These are phyloP conservation scores for Reticulascus tulasneorum DNA, from an alignment of 2,329 filamentous ascomycete species.

Conservation along the genomic window DNA sequence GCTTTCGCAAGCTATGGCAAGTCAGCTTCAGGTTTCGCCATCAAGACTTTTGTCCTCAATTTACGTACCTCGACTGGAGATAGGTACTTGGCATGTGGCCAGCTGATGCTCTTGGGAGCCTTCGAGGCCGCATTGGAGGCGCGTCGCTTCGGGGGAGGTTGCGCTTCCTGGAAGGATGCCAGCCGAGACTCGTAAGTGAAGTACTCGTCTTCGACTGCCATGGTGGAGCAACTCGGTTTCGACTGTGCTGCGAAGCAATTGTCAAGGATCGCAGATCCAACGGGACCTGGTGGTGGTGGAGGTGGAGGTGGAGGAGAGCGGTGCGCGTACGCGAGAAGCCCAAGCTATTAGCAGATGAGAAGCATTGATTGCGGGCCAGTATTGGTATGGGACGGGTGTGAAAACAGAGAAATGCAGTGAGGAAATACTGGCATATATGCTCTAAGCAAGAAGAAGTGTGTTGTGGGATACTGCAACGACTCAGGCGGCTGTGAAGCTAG, in stretches of 20 bases:
- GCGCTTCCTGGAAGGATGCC: conserved; percentile 68
- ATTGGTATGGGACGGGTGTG: not conserved
- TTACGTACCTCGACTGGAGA: conserved; percentile 54
- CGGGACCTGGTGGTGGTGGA: conserved; percentile 1
- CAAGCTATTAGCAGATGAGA: conserved; percentile 9
- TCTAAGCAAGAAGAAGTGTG: conserved; percentile 1
- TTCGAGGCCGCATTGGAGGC: conserved; percentile 58
- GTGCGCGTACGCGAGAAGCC: conserved; percentile 11
- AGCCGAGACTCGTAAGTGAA: conserved; percentile 72
- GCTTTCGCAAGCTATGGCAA: conserved; percentile 72
- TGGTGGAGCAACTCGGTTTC: not conserved
- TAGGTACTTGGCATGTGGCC: conserved; percentile 70
- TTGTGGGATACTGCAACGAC: not conserved
- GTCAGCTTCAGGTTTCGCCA: conserved; percentile 8
- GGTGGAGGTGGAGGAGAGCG: conserved; percentile 1
- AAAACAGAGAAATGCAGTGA: conserved; percentile 4
- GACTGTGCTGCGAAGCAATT: not conserved
- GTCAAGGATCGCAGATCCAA: not conserved
- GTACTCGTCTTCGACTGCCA: conserved; percentile 36
- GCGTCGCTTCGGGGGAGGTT: conserved; percentile 64
- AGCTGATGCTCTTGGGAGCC: conserved; percentile 56
- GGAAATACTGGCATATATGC: conserved; percentile 2
- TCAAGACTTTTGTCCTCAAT: conserved; percentile 3
- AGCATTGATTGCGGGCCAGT: conserved; percentile 6
- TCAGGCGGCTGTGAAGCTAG: conserved; percentile 3